phyloP scores from a whole-genome alignment of 805 yeast genomes.

The Candida bentonensis region DNA sequence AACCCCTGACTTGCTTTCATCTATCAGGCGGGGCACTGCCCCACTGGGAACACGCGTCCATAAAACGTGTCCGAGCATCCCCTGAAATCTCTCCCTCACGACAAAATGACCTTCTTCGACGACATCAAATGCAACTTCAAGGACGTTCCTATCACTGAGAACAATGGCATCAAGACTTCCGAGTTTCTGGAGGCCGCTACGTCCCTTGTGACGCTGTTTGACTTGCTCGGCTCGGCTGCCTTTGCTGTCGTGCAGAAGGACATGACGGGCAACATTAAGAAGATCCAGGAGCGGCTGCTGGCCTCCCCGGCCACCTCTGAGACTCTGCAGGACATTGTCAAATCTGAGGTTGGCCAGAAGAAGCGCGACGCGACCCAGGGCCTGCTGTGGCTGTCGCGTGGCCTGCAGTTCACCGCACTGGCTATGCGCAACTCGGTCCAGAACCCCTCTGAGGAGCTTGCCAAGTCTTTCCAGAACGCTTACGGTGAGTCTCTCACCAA shows the following conservation, averaged over 20 bases:
- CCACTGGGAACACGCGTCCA: no score
- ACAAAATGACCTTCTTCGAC: slow-evolving; percentile 56
- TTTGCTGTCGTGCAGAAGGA: slow-evolving; percentile 76
- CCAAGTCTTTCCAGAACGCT: slow-evolving; percentile 71
- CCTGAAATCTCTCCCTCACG: no score
- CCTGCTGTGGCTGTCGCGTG: slow-evolving; percentile 67
- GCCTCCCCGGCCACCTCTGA: slow-evolving; percentile 46
- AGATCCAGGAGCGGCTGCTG: slow-evolving; percentile 52
- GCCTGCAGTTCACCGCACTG: slow-evolving; percentile 79
- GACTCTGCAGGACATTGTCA: slow-evolving; percentile 68
- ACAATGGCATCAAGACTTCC: slow-evolving; percentile 53
- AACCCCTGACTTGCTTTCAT: no score
- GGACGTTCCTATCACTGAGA: slow-evolving; percentile 52
- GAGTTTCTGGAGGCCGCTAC: slow-evolving; percentile 74
- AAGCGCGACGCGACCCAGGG: slow-evolving; percentile 80
- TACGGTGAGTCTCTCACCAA: slow-evolving; percentile 67
- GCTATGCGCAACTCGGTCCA: slow-evolving; percentile 72
- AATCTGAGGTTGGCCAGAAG: slow-evolving; percentile 54
- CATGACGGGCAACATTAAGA: slow-evolving; percentile 74
- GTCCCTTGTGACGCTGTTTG: slow-evolving; percentile 67
- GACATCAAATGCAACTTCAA: slow-evolving; percentile 58
- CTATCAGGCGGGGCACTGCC: no score
- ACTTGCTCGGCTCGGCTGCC: slow-evolving; percentile 73
- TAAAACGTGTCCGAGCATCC: no score
- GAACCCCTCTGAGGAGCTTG: slow-evolving; percentile 47